Evolutionary conservation across 139 green algal genomes (phyloP).

Genomic region (Closterium sp.): DNA sequence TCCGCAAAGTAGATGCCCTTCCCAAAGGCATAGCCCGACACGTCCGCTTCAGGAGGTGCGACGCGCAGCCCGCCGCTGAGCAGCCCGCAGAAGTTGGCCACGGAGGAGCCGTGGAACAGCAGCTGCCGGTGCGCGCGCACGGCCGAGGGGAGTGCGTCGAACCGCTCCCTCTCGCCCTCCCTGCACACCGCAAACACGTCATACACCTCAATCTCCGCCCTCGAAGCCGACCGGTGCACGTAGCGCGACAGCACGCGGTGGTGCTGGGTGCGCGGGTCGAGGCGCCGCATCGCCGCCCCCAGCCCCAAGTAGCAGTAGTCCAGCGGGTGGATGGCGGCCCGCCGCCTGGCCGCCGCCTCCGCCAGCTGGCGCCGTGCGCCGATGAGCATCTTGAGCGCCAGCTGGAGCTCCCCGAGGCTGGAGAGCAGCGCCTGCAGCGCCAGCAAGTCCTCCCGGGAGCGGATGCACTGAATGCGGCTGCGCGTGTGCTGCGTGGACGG

Average conservation of each 20-base stretch:
- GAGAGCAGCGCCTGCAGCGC: background rate
- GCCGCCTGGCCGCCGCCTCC: background rate
- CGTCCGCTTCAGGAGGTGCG: slow-evolving; percentile 18
- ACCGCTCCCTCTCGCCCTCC: background rate
- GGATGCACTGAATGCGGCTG: background rate
- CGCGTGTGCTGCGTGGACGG: background rate
- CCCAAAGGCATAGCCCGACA: slow-evolving; percentile 42
- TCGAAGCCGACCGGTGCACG: background rate
- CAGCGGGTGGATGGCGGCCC: background rate
- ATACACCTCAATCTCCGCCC: background rate
- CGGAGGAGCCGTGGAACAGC: slow-evolving; percentile 29
- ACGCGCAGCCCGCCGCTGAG: slow-evolving; percentile 30
- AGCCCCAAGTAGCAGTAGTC: background rate
- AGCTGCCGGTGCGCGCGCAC: background rate
- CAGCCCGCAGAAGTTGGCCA: slow-evolving; percentile 28
- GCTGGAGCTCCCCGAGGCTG: background rate
- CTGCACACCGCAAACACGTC: background rate
- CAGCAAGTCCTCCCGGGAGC: background rate
- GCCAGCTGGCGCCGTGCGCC: background rate
- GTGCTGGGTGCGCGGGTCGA: background rate
- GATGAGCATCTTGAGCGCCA: background rate
- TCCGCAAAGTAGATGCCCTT: slow-evolving; percentile 43
- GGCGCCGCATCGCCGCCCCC: background rate
- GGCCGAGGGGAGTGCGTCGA: background rate
- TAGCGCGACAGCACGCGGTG: background rate